Conservation (phyloP, 306 rosid species). For the Crotalaria pallida region DNA sequence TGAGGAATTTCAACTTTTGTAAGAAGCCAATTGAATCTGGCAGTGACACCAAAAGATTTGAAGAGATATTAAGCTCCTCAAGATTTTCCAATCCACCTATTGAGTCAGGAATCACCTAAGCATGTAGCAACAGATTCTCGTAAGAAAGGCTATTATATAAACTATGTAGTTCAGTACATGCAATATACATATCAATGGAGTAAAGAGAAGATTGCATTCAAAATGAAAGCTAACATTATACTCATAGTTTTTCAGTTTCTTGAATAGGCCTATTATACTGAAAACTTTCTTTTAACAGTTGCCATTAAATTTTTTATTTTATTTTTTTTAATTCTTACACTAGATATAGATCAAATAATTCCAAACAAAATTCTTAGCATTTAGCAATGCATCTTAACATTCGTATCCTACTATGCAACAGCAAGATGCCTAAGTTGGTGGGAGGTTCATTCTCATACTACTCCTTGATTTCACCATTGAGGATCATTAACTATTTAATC, state of each 20-base stretch:
- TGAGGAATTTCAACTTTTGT: constrained; percentile 66
- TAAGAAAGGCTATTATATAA: background rate
- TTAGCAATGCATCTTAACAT: background rate
- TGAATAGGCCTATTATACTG: too few species aligned
- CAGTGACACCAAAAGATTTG: constrained; percentile 62
- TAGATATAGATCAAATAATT: too few species aligned
- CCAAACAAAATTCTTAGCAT: too few species aligned
- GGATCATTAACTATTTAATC: too few species aligned
- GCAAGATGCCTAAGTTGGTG: too few species aligned
- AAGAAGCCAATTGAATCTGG: constrained; percentile 84
- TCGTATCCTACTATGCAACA: background rate
- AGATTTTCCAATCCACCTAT: constrained; percentile 65
- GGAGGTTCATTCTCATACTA: too few species aligned
- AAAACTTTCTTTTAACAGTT: too few species aligned
- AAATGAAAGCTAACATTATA: background rate
- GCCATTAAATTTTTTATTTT: too few species aligned
- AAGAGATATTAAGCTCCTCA: constrained; percentile 73
- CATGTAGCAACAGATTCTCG: background rate
- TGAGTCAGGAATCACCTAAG: constrained; percentile 81
- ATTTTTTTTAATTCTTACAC: too few species aligned
- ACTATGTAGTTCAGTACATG: background rate
- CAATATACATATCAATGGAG: background rate
- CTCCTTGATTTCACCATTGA: too few species aligned
- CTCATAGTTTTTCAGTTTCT: background rate
- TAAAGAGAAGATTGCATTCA: background rate